Conservation (phyloP, 257 asterid species). For the Solanum chaucha region DNA sequence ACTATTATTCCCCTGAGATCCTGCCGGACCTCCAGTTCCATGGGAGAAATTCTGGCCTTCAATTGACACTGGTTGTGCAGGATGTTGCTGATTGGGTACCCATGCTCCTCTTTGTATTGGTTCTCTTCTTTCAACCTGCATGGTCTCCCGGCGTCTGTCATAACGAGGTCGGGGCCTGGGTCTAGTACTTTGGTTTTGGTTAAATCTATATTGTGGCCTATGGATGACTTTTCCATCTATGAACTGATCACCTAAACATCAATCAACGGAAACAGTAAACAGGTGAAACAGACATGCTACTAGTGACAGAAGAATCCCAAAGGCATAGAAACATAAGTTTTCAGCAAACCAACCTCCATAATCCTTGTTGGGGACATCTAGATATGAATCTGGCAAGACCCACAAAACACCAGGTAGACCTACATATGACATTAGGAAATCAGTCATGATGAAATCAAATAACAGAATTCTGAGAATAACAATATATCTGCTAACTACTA, state of each 20-base stretch:
- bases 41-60: conserved; percentile 8
- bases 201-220: conserved; percentile 66
- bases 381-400: conserved; percentile 89
- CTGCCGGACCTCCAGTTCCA: conserved; percentile 4
- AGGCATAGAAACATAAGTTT: neutral
- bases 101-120: conserved; percentile 12
- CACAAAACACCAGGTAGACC: conserved; percentile 61
- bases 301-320: neutral
- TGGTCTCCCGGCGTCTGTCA: conserved; percentile 69
- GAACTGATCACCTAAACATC: conserved; percentile 47
- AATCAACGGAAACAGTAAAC: neutral
- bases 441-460: neutral
- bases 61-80: conserved; percentile 9
- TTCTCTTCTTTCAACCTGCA: conserved; percentile 57
- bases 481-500: neutral
- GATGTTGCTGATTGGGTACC: conserved; percentile 16
- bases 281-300: neutral
- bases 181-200: conserved; percentile 40
- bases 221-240: conserved; percentile 73
- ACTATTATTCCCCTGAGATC: conserved; percentile 9
- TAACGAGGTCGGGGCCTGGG: conserved; percentile 69
- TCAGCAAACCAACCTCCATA: conserved; percentile 56
- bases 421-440: neutral
- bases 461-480: neutral
- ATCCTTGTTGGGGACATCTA: conserved; percentile 78